A percentile compares a stretch with the other conserved stretches of the same genome.
phyloP scores from a whole-genome alignment of 495 filamentous ascomycete species.

The Neohortaea acidophila region DNA sequence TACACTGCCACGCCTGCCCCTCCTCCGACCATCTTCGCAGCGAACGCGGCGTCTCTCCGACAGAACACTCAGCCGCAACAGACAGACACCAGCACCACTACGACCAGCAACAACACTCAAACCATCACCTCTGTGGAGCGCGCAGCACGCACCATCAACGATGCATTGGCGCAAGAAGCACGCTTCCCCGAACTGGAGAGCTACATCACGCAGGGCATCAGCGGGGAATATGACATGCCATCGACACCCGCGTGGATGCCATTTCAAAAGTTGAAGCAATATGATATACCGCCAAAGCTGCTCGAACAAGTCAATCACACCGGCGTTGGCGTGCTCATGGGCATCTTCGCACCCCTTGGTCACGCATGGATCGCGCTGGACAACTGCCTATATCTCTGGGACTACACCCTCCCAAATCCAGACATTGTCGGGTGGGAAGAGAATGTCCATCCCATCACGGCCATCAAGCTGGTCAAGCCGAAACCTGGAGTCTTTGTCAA shows the following conservation, averaged over 20 bases:
- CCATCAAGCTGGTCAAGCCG: conserved; percentile 68
- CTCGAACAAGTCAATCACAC: conserved; percentile 80
- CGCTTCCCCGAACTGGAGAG: conserved; percentile 80
- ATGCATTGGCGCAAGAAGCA: conserved; percentile 54
- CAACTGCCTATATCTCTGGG: conserved; percentile 92
- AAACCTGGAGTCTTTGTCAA: conserved; percentile 68
- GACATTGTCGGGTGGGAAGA: conserved; percentile 89
- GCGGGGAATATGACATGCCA: conserved; percentile 71
- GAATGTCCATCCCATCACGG: conserved; percentile 66
- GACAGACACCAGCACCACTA: conserved; percentile 5
- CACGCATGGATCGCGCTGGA: conserved; percentile 95
- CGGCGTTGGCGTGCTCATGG: conserved; percentile 73
- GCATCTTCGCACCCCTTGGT: conserved; percentile 78
- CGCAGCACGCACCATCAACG: conserved; percentile 71
- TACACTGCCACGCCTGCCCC: conserved; percentile 26
- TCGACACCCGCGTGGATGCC: conserved; percentile 60
- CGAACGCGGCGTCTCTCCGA: conserved; percentile 13
- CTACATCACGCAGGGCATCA: conserved; percentile 75
- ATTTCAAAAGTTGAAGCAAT: conserved; percentile 66
- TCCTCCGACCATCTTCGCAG: conserved; percentile 17
- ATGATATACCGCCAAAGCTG: conserved; percentile 74
- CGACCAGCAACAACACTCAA: conserved; percentile 2
- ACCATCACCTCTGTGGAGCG: conserved; percentile 52
- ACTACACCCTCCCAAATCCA: conserved; percentile 77
- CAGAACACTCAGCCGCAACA: conserved; percentile 12